Evolutionary conservation across 2,329 filamentous ascomycete genomes (phyloP).

Genomic region (Colletotrichum orchidophilum): DNA sequence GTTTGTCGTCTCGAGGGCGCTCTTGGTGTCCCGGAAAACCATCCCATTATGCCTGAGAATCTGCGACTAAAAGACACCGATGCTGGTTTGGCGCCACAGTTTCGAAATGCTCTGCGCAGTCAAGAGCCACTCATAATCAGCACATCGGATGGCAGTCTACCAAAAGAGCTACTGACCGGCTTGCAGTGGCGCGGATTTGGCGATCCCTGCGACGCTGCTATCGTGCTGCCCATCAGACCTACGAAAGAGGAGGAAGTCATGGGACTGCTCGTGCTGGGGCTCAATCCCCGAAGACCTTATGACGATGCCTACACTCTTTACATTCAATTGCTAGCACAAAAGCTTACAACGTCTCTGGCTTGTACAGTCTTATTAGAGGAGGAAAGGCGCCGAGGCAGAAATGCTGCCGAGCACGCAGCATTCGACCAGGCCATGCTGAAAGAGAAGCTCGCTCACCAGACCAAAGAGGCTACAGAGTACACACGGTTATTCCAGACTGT

Average conservation of each 20-base stretch:
- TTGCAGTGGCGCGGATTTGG: slow-evolving; percentile 71
- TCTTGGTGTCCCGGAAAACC: slow-evolving; percentile 54
- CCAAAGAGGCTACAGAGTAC: slow-evolving; percentile 59
- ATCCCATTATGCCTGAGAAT: slow-evolving; percentile 50
- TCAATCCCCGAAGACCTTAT: slow-evolving; percentile 77
- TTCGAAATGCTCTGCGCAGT: slow-evolving; percentile 50
- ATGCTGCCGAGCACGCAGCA: slow-evolving; percentile 68
- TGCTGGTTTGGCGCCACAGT: slow-evolving; percentile 49
- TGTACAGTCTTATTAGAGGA: slow-evolving; percentile 77
- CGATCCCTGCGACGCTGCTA: slow-evolving; percentile 70
- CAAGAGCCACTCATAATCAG: slow-evolving; percentile 52
- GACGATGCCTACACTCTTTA: slow-evolving; percentile 79
- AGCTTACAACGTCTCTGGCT: slow-evolving; percentile 72
- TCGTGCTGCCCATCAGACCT: slow-evolving; percentile 75
- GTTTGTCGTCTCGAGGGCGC: slow-evolving; percentile 55
- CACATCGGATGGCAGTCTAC: slow-evolving; percentile 62
- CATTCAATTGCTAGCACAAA: slow-evolving; percentile 64
- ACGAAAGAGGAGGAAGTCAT: slow-evolving; percentile 72
- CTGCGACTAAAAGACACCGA: slow-evolving; percentile 49
- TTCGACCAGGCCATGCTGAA: slow-evolving; percentile 74
- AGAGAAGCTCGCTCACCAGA: slow-evolving; percentile 68
- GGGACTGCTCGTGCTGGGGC: slow-evolving; percentile 74
- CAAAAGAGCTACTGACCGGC: slow-evolving; percentile 65
- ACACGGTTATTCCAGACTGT: slow-evolving; percentile 75
- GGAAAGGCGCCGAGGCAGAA: slow-evolving; percentile 67